Conservation (phyloP, 805 yeast genomes). For the Starmerella cellae region DNA sequence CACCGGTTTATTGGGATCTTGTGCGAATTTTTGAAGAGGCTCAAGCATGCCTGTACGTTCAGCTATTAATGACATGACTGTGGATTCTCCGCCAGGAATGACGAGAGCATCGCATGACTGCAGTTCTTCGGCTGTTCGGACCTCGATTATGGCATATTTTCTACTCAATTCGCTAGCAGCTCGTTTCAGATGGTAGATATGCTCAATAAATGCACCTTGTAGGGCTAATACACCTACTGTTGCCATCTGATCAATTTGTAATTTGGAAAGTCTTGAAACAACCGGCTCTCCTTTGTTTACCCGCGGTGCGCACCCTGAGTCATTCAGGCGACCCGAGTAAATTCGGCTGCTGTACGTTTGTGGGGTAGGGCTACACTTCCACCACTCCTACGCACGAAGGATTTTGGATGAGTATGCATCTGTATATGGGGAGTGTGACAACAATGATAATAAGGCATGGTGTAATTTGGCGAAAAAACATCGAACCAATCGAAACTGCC, state of each 20-base stretch:
- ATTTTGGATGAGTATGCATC: too few relatives aligned
- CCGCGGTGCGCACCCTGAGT: not conserved
- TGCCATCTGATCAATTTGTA: not conserved
- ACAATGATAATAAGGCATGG: too few relatives aligned
- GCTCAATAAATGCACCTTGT: slow-evolving; percentile 71
- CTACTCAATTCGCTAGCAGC: slow-evolving; percentile 25
- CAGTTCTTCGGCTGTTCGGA: slow-evolving; percentile 42
- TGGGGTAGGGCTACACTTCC: too few relatives aligned
- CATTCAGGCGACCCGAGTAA: not conserved
- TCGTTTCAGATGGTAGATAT: slow-evolving; percentile 37
- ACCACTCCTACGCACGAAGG: too few relatives aligned
- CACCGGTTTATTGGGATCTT: slow-evolving; percentile 37
- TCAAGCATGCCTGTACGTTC: slow-evolving; percentile 47
- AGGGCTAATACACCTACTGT: slow-evolving; percentile 56
- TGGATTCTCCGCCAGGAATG: slow-evolving; percentile 43
- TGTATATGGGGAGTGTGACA: too few relatives aligned
- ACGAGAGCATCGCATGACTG: slow-evolving; percentile 43
- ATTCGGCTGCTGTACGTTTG: not conserved
- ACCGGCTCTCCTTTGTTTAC: too few relatives aligned
- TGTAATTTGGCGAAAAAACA: too few relatives aligned
- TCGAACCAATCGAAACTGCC: too few relatives aligned
- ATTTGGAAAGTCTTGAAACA: too few relatives aligned
- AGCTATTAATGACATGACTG: slow-evolving; percentile 56
- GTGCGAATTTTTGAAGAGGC: slow-evolving; percentile 41
- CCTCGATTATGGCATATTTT: slow-evolving; percentile 27